Conservation (phyloP, 345 rosid genomes). For the Acer negundo region DNA sequence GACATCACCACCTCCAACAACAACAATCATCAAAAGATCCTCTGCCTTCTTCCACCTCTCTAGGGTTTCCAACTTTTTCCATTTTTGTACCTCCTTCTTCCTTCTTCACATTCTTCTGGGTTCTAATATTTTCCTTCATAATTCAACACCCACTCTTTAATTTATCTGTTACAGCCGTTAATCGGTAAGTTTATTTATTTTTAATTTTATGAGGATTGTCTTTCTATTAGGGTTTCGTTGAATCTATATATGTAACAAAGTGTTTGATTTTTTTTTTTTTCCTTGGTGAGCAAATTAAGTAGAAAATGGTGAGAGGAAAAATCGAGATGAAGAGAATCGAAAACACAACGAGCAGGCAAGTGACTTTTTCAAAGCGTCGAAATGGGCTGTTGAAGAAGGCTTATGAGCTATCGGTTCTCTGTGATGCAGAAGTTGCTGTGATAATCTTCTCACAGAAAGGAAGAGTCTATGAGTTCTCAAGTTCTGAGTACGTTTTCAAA, state of each 20-base stretch:
- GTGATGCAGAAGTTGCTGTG: conserved; percentile 63
- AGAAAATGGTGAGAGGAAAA: conserved; percentile 66
- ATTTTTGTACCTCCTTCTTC: not conserved
- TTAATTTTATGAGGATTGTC: not conserved
- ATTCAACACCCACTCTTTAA: not conserved
- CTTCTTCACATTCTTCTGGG: not conserved
- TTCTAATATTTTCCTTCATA: not conserved
- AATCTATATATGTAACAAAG: not conserved
- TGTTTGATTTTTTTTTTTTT: conserved; percentile 1
- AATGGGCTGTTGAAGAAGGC: conserved; percentile 65
- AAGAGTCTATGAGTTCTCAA: conserved; percentile 44
- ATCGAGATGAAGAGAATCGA: conserved; percentile 60
- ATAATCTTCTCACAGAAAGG: conserved; percentile 60
- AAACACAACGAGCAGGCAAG: conserved; percentile 56
- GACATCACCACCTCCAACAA: conserved; percentile 12
- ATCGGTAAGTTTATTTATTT: conserved; percentile 15
- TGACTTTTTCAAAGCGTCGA: conserved; percentile 62
- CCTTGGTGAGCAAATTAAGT: not conserved
- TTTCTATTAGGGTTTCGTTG: conserved; percentile 9
- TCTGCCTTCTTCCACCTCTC: conserved; percentile 4
- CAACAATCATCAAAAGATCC: conserved; percentile 14
- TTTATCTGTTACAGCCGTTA: not conserved
- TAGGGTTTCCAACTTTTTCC: conserved; percentile 25
- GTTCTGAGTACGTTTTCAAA: conserved; percentile 40
- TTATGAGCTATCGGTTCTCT: conserved; percentile 60